phyloP scores from a whole-genome alignment of 2,329 filamentous ascomycete species.

The Aspergillus aculeatus region DNA sequence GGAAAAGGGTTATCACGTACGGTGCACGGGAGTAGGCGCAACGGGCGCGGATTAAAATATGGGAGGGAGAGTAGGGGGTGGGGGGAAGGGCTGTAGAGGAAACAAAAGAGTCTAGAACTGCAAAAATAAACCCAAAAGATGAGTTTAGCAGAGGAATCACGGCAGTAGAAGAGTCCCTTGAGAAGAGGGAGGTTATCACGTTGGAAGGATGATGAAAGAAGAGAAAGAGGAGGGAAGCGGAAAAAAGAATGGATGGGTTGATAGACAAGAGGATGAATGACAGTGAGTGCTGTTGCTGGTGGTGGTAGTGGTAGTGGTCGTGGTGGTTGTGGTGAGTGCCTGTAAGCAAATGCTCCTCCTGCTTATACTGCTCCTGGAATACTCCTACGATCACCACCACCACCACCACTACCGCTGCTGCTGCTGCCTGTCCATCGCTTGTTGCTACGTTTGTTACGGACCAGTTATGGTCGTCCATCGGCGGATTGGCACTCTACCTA shows the following conservation, averaged over 20 bases:
- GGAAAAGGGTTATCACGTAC: slow-evolving; percentile 36
- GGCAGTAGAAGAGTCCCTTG: background rate
- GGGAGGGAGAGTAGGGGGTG: slow-evolving; percentile 13
- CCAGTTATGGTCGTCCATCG: too few relatives aligned
- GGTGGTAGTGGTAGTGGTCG: background rate
- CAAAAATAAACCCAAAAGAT: slow-evolving; percentile 7
- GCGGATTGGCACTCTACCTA: too few relatives aligned
- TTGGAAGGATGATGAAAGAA: slow-evolving; percentile 20
- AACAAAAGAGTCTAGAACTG: slow-evolving; percentile 7
- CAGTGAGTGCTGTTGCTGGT: slow-evolving; percentile 1
- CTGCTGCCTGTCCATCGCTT: too few relatives aligned
- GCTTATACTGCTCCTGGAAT: background rate
- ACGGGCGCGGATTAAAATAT: slow-evolving; percentile 28
- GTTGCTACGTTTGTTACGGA: too few relatives aligned
- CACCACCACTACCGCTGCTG: too few relatives aligned
- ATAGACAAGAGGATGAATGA: slow-evolving; percentile 2
- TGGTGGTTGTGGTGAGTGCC: background rate
- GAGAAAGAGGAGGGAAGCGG: slow-evolving; percentile 19
- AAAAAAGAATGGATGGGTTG: slow-evolving; percentile 12
- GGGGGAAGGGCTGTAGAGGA: slow-evolving; percentile 13
- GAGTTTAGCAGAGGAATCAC: slow-evolving; percentile 6
- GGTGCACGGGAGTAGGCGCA: slow-evolving; percentile 30
- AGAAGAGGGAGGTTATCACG: slow-evolving; percentile 4
- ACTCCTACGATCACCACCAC: too few relatives aligned
- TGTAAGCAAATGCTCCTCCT: background rate